phyloP scores from a whole-genome alignment of 2,329 filamentous ascomycete genomes.

The Trichocomaceae sp. region DNA sequence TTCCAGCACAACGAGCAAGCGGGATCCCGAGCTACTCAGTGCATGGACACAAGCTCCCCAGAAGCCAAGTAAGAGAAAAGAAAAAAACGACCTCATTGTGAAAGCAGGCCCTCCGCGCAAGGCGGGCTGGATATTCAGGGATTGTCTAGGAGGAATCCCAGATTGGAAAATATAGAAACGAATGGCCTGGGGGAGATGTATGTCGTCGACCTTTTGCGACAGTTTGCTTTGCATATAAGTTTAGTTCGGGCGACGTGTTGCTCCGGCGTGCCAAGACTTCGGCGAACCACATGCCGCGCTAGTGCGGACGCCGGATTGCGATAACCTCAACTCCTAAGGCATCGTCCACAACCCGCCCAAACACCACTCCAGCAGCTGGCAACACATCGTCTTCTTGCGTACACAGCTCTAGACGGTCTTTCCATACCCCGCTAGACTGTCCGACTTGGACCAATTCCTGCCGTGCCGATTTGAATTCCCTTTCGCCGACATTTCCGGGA shows the following conservation, averaged over 20 bases:
- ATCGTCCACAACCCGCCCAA: not conserved
- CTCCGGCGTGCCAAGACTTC: constrained; percentile 35
- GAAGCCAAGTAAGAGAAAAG: constrained; percentile 61
- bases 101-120: constrained; percentile 26
- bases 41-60: constrained; percentile 50
- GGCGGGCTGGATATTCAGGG: constrained; percentile 19
- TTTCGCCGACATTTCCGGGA: not conserved
- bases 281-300: not conserved
- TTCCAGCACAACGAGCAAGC: constrained; percentile 80
- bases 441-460: not conserved
- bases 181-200: not conserved
- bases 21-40: constrained; percentile 68
- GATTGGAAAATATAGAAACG: not conserved
- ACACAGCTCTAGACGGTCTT: not conserved
- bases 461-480: not conserved
- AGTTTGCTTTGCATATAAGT: not conserved
- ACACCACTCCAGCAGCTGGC: not conserved
- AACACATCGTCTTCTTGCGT: not conserved
- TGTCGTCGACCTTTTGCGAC: not conserved
- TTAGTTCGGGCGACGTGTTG: constrained; percentile 41
- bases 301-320: not conserved
- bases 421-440: not conserved
- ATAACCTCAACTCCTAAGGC: not conserved
- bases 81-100: constrained; percentile 69
- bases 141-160: not conserved